Percentiles rank a stretch among this genome's conserved stretches.
Evolutionary conservation across 1,284 basidiomycete species (phyloP).

Genomic region (Abortiporus biennis): DNA sequence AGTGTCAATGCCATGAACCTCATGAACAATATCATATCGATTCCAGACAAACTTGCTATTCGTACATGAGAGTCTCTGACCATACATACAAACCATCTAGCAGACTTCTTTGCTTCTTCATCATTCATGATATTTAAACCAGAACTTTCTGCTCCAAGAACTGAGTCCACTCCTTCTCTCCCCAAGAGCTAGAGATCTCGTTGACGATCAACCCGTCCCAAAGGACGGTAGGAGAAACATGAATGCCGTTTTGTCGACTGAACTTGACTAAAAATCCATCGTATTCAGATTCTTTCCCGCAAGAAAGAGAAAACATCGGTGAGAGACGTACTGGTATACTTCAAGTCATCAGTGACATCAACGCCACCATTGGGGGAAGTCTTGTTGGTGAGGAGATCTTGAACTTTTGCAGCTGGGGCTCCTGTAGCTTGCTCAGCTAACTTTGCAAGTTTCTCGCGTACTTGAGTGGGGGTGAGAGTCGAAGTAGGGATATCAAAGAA

Average conservation of each 20-base stretch:
- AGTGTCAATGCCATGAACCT: no score
- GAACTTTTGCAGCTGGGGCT: conserved; percentile 39
- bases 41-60: no score
- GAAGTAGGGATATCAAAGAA: conserved; percentile 78
- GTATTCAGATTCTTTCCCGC: background rate
- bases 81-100: no score
- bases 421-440: conserved; percentile 50
- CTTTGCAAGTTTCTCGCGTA: conserved; percentile 68
- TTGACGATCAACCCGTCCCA: conserved; percentile 82
- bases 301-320: background rate
- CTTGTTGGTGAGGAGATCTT: conserved; percentile 62
- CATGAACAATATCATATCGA: no score
- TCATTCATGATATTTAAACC: no score
- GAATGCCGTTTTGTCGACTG: conserved; percentile 86
- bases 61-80: no score
- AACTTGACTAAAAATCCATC: conserved; percentile 62
- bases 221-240: conserved; percentile 85
- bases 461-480: conserved; percentile 65
- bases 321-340: conserved; percentile 64
- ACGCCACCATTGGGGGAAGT: conserved; percentile 68
- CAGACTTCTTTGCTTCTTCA: no score
- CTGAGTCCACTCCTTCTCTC: conserved; percentile 77
- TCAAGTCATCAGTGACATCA: conserved; percentile 77
- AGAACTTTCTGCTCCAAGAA: conserved; percentile 68
- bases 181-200: conserved; percentile 82